Conservation (phyloP, 1,284 basidiomycete genomes). For the Fomitopsis pinicola region DNA sequence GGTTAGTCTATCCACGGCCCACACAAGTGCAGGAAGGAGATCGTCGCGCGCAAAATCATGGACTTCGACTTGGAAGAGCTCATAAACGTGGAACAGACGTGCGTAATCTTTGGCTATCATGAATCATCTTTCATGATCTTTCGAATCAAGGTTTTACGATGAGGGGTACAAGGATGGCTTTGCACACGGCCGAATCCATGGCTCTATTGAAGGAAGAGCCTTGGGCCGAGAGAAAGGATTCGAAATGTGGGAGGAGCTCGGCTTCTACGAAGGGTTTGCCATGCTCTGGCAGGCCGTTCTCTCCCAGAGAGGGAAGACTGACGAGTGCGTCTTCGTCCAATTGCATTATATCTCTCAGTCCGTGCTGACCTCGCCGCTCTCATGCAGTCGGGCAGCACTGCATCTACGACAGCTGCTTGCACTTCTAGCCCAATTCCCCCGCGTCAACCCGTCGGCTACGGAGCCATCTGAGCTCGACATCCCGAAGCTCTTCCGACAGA, state of each 20-base stretch:
- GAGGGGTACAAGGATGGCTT: slow-evolving; percentile 75
- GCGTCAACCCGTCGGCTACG: slow-evolving; percentile 56
- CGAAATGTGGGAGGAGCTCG: slow-evolving; percentile 96
- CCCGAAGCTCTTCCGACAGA: slow-evolving; percentile 72
- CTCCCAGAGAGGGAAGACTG: slow-evolving; percentile 32
- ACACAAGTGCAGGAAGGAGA: not conserved
- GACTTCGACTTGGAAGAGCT: slow-evolving; percentile 59
- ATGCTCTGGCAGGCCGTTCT: slow-evolving; percentile 59
- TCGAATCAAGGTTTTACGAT: slow-evolving; percentile 67
- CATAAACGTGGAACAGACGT: slow-evolving; percentile 72
- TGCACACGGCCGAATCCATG: slow-evolving; percentile 85
- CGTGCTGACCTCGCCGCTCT: not conserved
- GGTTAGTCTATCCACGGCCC: not conserved
- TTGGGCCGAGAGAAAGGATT: slow-evolving; percentile 90
- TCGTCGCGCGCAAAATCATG: slow-evolving; percentile 12
- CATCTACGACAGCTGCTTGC: slow-evolving; percentile 70
- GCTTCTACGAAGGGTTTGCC: slow-evolving; percentile 88
- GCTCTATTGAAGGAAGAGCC: slow-evolving; percentile 88
- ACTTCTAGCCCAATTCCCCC: slow-evolving; percentile 75
- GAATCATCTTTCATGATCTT: not conserved
- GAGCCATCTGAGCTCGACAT: slow-evolving; percentile 62
- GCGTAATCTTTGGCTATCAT: slow-evolving; percentile 7
- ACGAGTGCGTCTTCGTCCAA: slow-evolving; percentile 37
- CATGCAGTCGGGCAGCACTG: slow-evolving; percentile 50
- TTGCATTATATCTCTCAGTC: slow-evolving; percentile 2